Evolutionary conservation across 768 basidiomycete species (phyloP), one percentile per base, ranked within the genome.

Genomic region (Tricholoma furcatifolium): DNA sequence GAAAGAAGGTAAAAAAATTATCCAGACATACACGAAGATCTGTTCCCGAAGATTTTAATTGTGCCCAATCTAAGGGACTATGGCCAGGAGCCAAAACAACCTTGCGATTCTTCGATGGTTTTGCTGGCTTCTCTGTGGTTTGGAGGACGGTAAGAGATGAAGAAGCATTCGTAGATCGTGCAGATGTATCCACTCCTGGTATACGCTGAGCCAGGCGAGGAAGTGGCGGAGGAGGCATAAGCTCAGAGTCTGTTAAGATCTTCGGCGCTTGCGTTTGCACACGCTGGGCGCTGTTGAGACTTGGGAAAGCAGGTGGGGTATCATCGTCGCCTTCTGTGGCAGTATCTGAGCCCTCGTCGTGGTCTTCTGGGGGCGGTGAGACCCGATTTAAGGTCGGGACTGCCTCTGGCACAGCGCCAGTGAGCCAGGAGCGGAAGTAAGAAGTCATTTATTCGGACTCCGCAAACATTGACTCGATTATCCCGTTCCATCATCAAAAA

Each of bases 51-150:
- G 82, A 72, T 68, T 95, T 94, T 53, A 97, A 70, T 42, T 79
- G 83, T 1, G 93, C 94, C 96, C 96, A 99, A 69, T 99, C 97
- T 24, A 99, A 69, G 9, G 93, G 84, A 56, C 91, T 89, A 67
- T 88, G 88, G 6, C 97, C 97, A 1, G 96, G 95, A 10, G 90
- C 85, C 4, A 99, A 79, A 4, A 85, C 91, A 0, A 97, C 93
- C 71, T 95, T 98, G 27, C 84, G 73, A 60, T 76, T 83, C 62
- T 84, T 87, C 6, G 71, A 64, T 11, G 78, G 73, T 53, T 79
- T 81, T 14, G 69, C 62, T 0, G 85, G 84, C 1, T 74, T 73
- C 58, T 80, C 80, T 6, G 81, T 85, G 14, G 89, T 88, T 8
- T 78, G 75, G n/a, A 79, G 86, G 7, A 80, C 73, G 2, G 79